These are phyloP conservation scores for Rutstroemia sp. DNA, from an alignment of 2,329 filamentous ascomycete genomes.

Conservation along the genomic window DNA sequence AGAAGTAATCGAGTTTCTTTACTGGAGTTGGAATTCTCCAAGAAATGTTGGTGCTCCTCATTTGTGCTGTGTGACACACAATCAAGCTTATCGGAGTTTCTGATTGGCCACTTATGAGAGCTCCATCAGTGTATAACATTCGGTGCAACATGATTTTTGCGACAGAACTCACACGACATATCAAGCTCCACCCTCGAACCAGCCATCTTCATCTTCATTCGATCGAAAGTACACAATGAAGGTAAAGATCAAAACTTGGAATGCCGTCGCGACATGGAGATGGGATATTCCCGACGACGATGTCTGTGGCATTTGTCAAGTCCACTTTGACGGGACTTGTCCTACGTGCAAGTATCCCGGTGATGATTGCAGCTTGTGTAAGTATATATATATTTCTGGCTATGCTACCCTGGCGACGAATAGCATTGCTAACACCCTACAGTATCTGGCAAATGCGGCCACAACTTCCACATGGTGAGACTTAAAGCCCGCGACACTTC, in stretches of 20 bases:
- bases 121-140: background rate
- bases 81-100: background rate
- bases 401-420: background rate
- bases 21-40: too few relatives aligned
- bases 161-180: background rate
- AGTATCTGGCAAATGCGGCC: conserved; percentile 96
- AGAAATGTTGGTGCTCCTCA: background rate
- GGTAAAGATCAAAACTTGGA: conserved; percentile 88
- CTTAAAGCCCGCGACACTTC: background rate
- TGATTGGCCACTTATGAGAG: background rate
- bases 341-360: conserved; percentile 97
- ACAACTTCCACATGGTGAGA: conserved; percentile 92
- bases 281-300: conserved; percentile 98
- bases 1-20: too few relatives aligned
- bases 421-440: background rate
- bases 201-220: background rate
- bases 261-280: conserved; percentile 90
- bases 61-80: background rate
- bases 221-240: conserved; percentile 59
- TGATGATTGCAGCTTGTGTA: conserved; percentile 88
- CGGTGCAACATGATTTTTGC: background rate
- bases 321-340: conserved; percentile 95
- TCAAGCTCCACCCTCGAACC: background rate
- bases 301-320: conserved; percentile 96
- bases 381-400: conserved; percentile 29